Evolutionary conservation across 1,139 yeast species (phyloP).

Genomic region (Kluyveromyces sp.): DNA sequence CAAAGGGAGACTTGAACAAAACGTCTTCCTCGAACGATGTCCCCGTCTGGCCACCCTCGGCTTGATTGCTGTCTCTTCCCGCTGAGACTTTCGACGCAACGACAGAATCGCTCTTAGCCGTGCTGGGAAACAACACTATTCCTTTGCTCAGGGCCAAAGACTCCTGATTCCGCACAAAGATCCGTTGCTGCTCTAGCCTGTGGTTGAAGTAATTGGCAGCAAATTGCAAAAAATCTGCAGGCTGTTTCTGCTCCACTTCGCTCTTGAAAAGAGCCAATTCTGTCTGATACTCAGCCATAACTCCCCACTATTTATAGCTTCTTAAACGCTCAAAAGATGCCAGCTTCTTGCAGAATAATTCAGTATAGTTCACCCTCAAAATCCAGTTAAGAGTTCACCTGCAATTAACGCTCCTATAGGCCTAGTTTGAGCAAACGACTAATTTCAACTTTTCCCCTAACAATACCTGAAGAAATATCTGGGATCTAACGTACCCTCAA

Average conservation of each 20-base stretch:
- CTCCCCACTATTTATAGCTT: background rate
- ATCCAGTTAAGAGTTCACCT: too few species aligned
- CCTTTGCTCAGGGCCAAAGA: constrained; percentile 48
- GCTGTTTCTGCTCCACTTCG: constrained; percentile 56
- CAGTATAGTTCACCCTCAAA: background rate
- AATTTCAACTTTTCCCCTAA: too few species aligned
- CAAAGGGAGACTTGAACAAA: constrained; percentile 57
- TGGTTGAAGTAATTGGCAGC: constrained; percentile 65
- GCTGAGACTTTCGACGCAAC: constrained; percentile 13
- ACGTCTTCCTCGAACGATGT: constrained; percentile 24
- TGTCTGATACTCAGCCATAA: constrained; percentile 29
- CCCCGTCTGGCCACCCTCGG: constrained; percentile 2
- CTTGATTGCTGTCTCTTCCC: constrained; percentile 7
- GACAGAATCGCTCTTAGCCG: constrained; percentile 15
- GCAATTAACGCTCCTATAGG: too few species aligned
- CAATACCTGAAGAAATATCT: too few species aligned
- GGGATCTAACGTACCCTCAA: too few species aligned
- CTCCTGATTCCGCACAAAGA: constrained; percentile 47
- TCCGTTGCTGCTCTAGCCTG: constrained; percentile 55
- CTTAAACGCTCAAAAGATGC: background rate
- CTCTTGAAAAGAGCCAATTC: constrained; percentile 59
- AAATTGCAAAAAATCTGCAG: constrained; percentile 64
- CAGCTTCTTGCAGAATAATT: background rate
- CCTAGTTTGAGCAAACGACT: too few species aligned
- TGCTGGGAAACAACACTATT: constrained; percentile 43